Evolutionary conservation across 2,329 filamentous ascomycete species (phyloP), one percentile per base, ranked within the genome.

Genomic region (Thielaviopsis ethacetica): DNA sequence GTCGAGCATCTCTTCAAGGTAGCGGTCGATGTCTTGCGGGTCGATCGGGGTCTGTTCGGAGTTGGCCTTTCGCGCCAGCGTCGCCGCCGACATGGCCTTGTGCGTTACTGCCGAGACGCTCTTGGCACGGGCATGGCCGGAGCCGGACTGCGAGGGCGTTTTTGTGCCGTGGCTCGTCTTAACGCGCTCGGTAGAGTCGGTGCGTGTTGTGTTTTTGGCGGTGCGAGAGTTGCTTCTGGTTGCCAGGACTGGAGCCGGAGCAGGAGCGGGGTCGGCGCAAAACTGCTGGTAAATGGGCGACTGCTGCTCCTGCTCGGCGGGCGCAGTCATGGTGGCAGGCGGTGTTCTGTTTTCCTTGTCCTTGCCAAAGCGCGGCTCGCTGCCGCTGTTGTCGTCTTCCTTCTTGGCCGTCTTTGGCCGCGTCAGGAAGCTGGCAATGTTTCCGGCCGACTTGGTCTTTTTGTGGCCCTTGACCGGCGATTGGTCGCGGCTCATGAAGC

Each of bases 391-490:
- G 3, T 61, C 56, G 41, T 61, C 59, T 26, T 60, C 61, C 63
- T 81, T 84, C 66, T 84, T 88, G 57, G 83, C 77, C 10, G 88
- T 89, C 68, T 85, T 89, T 61, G 83, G 82, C 59, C 85, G 84
- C 59, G 82, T 83, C 56, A 95, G 78, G 58, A 96, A 78, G 4
- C 79, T 82, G 0, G 82, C 82, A n/a, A 97, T 76, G 68, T 90
- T 94, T 34, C 86, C 86, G 3, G 86, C 80, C 0, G 91, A 95
- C 70, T 91, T 95, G 44, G 80, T 80, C 74, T 91, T 94, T 67
- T 85, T 85, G 26, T 82, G 81, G 21, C 27, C 49, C 67, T 85
- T 86, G 60, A 76, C 76, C 12, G 78, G 76, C 49, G 79, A 78
- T 24, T 71, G 64, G 56, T 78, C 76, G 62, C 71, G 68, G 44